Percentiles rank a stretch among this genome's conserved stretches.
These are phyloP conservation scores for Logfia minima DNA, from an alignment of 129 eudicot genomes.

Conservation along the genomic window DNA sequence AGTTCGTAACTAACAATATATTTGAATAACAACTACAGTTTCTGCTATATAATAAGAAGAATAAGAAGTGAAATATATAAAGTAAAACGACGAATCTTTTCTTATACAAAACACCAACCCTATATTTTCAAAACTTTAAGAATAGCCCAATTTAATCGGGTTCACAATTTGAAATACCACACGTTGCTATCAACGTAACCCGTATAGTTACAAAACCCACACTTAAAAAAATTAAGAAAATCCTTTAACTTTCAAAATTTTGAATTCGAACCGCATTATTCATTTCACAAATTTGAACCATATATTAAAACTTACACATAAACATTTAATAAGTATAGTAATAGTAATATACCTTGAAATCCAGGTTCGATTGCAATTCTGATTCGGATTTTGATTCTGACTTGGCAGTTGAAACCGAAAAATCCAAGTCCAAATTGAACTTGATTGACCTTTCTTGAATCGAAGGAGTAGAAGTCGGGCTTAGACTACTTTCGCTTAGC, in stretches of 20 bases:
- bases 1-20: too few relatives aligned
- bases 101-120: not conserved
- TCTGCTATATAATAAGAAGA: not conserved
- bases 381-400: constrained; percentile 24
- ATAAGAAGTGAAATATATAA: not conserved
- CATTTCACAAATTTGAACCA: not conserved
- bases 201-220: constrained; percentile 18
- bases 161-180: constrained; percentile 9
- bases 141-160: not conserved
- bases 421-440: constrained; percentile 33
- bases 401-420: constrained; percentile 48
- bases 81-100: not conserved
- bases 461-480: constrained; percentile 61
- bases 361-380: constrained; percentile 15
- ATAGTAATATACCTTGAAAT: constrained; percentile 25
- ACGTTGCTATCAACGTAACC: constrained; percentile 27
- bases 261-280: constrained; percentile 16
- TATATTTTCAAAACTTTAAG: not conserved
- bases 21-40: not conserved
- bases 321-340: not conserved
- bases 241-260: constrained; percentile 11
- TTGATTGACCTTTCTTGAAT: constrained; percentile 57
- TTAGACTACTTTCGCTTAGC: constrained; percentile 40
- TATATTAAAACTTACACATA: not conserved
- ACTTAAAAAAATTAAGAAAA: not conserved